Conservation (phyloP, 2,329 filamentous ascomycete species). For the Thielaviopsis punctulata region DNA sequence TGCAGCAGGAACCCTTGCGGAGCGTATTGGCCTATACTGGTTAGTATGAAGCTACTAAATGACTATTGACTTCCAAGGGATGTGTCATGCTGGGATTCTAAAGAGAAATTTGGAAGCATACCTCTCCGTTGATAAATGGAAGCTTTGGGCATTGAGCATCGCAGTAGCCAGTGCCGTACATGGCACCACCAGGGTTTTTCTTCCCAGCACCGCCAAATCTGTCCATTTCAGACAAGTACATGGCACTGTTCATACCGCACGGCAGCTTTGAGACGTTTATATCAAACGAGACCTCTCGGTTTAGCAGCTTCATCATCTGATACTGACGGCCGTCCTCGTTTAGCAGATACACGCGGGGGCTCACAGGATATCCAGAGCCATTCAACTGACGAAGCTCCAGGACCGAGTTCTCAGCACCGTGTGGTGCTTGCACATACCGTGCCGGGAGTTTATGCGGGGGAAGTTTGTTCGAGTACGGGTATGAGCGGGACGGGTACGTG, state of each 20-base stretch:
- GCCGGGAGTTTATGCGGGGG: neutral
- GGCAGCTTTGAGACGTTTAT: conserved; percentile 47
- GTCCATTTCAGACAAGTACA: conserved; percentile 41
- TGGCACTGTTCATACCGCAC: conserved; percentile 50
- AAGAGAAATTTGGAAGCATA: no score
- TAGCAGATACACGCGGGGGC: conserved; percentile 41
- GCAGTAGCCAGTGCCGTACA: conserved; percentile 47
- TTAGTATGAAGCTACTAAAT: conserved; percentile 1
- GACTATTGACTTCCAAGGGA: neutral
- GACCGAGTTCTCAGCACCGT: conserved; percentile 12
- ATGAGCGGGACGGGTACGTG: conserved; percentile 14
- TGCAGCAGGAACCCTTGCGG: conserved; percentile 31
- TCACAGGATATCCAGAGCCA: conserved; percentile 15
- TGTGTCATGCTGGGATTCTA: no score
- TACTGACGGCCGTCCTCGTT: conserved; percentile 36
- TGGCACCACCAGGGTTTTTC: conserved; percentile 38
- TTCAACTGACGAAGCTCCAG: conserved; percentile 19
- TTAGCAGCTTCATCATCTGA: conserved; percentile 40
- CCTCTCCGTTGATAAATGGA: conserved; percentile 32
- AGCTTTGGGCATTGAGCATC: conserved; percentile 39
- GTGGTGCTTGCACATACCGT: neutral
- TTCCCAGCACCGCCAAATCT: conserved; percentile 40
- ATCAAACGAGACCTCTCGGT: conserved; percentile 47
- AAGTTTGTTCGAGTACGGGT: neutral
- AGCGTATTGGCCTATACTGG: conserved; percentile 14